phyloP scores from a whole-genome alignment of 202 grass and related monocot species.

The Elaeis oleifera region DNA sequence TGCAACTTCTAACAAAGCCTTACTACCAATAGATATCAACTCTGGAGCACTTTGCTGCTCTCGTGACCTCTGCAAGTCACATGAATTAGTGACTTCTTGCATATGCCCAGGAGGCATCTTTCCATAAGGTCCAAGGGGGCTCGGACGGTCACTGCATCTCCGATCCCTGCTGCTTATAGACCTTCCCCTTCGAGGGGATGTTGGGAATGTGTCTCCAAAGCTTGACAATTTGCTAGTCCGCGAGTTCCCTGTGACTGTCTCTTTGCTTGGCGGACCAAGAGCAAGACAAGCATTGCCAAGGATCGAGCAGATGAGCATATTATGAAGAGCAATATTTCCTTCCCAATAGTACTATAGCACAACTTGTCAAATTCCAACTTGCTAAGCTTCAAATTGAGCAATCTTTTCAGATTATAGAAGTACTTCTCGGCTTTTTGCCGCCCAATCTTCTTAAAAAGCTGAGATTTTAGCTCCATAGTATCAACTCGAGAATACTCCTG shows the following conservation, averaged over 20 bases:
- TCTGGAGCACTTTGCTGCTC: slow-evolving; percentile 16
- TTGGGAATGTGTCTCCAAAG: slow-evolving; percentile 14
- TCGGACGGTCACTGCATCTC: slow-evolving; percentile 38
- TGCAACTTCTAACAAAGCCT: slow-evolving; percentile 41
- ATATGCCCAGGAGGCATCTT: slow-evolving; percentile 46
- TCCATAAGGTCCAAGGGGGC: slow-evolving; percentile 33
- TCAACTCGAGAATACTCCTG: slow-evolving; percentile 39
- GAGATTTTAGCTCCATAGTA: slow-evolving; percentile 57
- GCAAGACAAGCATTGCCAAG: slow-evolving; percentile 28
- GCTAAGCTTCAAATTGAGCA: slow-evolving; percentile 37
- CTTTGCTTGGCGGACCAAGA: slow-evolving; percentile 29
- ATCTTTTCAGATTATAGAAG: slow-evolving; percentile 41
- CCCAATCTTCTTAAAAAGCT: slow-evolving; percentile 44
- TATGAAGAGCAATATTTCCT: slow-evolving; percentile 64
- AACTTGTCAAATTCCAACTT: slow-evolving; percentile 55
- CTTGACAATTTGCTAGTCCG: slow-evolving; percentile 31
- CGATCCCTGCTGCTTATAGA: slow-evolving; percentile 19
- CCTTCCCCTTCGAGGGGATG: slow-evolving; percentile 16
- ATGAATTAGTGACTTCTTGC: slow-evolving; percentile 1
- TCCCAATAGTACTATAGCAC: slow-evolving; percentile 40
- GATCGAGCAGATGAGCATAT: slow-evolving; percentile 44
- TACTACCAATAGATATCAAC: slow-evolving; percentile 37
- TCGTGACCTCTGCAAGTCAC: slow-evolving; percentile 1
- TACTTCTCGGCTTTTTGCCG: slow-evolving; percentile 42
- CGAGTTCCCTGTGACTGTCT: slow-evolving; percentile 50